A percentile compares a stretch with the other conserved stretches of the same genome.
Evolutionary conservation across 768 basidiomycete species (phyloP).

Genomic region (Ramaria sp.): DNA sequence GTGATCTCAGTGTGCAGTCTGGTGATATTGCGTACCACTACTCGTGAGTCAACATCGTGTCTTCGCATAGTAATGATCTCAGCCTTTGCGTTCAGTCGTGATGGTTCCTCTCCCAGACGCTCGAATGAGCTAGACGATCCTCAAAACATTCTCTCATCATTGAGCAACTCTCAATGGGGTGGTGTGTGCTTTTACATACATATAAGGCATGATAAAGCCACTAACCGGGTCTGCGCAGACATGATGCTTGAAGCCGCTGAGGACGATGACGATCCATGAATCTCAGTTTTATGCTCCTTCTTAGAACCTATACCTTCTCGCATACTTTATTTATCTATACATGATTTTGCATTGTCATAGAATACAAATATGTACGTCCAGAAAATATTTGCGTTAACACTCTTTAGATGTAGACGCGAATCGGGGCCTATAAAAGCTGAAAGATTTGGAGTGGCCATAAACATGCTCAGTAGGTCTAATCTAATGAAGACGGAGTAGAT

Average conservation of each 20-base stretch:
- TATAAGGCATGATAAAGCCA: neutral
- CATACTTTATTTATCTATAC: too few species aligned
- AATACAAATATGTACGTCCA: too few species aligned
- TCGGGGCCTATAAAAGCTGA: too few species aligned
- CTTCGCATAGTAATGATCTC: too few species aligned
- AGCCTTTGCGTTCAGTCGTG: constrained; percentile 15
- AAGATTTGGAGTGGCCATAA: too few species aligned
- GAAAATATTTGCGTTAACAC: too few species aligned
- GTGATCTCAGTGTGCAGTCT: constrained; percentile 50
- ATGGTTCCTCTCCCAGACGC: constrained; percentile 14
- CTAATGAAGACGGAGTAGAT: too few species aligned
- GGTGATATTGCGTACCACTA: constrained; percentile 36
- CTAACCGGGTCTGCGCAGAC: neutral
- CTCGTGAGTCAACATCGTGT: constrained; percentile 28
- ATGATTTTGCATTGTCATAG: too few species aligned
- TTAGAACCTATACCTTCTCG: too few species aligned
- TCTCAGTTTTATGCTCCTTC: too few species aligned
- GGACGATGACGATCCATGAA: neutral
- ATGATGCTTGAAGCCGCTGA: constrained; percentile 1
- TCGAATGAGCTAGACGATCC: constrained; percentile 21
- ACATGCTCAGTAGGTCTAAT: too few species aligned
- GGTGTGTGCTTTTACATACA: constrained; percentile 30
- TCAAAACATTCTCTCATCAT: constrained; percentile 39
- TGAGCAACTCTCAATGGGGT: constrained; percentile 63
- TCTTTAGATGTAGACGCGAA: too few species aligned